These are phyloP conservation scores for Phytopythium oedochilum DNA, from an alignment of 352 stramenopile genomes.

Conservation along the genomic window DNA sequence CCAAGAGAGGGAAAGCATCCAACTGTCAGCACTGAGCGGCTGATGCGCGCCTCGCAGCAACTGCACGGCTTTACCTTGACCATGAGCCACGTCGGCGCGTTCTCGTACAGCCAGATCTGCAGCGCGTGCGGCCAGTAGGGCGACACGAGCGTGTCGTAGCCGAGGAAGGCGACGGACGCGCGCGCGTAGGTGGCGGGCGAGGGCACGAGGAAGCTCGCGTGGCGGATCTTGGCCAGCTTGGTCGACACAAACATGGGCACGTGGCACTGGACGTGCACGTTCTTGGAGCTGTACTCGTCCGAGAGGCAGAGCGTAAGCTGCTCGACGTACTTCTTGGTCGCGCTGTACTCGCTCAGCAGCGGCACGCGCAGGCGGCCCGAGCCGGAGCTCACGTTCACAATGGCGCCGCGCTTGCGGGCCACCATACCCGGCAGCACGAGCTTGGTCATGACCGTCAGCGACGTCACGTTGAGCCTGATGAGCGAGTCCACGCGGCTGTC, in stretches of 20 bases:
- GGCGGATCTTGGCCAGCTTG: slow-evolving; percentile 98
- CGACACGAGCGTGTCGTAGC: slow-evolving; percentile 89
- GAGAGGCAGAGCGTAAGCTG: slow-evolving; percentile 96
- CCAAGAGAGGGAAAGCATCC: background rate
- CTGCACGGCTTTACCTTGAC: slow-evolving; percentile 43
- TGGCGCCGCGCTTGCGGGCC: slow-evolving; percentile 90
- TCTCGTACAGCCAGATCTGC: slow-evolving; percentile 93
- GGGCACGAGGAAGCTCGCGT: slow-evolving; percentile 91
- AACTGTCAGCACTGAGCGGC: too few species aligned
- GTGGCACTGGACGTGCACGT: slow-evolving; percentile 96
- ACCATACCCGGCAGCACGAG: slow-evolving; percentile 93
- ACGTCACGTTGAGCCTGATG: slow-evolving; percentile 87
- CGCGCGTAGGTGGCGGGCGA: slow-evolving; percentile 89
- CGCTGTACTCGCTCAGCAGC: slow-evolving; percentile 96
- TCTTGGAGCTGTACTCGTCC: slow-evolving; percentile 93
- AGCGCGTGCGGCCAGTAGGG: slow-evolving; percentile 96
- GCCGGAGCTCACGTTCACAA: slow-evolving; percentile 98
- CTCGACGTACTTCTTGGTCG: slow-evolving; percentile 97
- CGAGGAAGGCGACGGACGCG: slow-evolving; percentile 90
- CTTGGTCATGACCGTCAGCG: slow-evolving; percentile 79
- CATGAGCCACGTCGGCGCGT: slow-evolving; percentile 81
- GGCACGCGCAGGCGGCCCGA: slow-evolving; percentile 94
- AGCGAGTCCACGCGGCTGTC: slow-evolving; percentile 91
- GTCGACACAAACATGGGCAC: slow-evolving; percentile 99
- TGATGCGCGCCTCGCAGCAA: too few species aligned